Conservation (phyloP, 1,139 yeast species). For the Nakaseomyces glabratus region DNA sequence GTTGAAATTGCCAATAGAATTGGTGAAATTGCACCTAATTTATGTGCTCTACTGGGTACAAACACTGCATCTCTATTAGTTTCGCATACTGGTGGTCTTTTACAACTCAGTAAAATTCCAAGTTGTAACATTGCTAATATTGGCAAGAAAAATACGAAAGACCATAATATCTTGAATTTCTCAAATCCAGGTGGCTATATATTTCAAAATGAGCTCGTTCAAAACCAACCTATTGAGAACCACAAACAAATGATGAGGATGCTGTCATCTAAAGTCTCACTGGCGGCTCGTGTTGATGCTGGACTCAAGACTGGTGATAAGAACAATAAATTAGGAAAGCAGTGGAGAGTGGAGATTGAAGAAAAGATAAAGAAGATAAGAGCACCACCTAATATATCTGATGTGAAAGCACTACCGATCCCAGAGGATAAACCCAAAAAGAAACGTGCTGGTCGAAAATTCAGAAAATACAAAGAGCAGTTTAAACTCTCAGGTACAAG, state of each 20-base stretch:
- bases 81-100: slow-evolving; percentile 61
- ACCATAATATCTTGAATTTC: slow-evolving; percentile 26
- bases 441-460: slow-evolving; percentile 77
- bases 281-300: slow-evolving; percentile 77
- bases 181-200: slow-evolving; percentile 52
- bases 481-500: slow-evolving; percentile 74
- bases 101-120: slow-evolving; percentile 62
- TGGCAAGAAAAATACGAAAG: slow-evolving; percentile 57
- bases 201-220: slow-evolving; percentile 45
- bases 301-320: slow-evolving; percentile 25
- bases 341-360: slow-evolving; percentile 51
- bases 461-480: slow-evolving; percentile 72
- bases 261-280: slow-evolving; percentile 65
- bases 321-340: slow-evolving; percentile 49
- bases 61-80: slow-evolving; percentile 67
- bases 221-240: slow-evolving; percentile 44
- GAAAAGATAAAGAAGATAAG: slow-evolving; percentile 60
- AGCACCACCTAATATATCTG: slow-evolving; percentile 66
- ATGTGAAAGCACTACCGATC: slow-evolving; percentile 69
- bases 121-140: slow-evolving; percentile 76
- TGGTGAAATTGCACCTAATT: slow-evolving; percentile 61
- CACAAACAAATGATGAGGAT: slow-evolving; percentile 69
- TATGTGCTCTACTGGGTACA: slow-evolving; percentile 64
- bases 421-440: slow-evolving; percentile 74
- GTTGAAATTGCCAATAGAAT: slow-evolving; percentile 50